Conservation (phyloP, 441 rosid species). For the Melastoma candidum region DNA sequence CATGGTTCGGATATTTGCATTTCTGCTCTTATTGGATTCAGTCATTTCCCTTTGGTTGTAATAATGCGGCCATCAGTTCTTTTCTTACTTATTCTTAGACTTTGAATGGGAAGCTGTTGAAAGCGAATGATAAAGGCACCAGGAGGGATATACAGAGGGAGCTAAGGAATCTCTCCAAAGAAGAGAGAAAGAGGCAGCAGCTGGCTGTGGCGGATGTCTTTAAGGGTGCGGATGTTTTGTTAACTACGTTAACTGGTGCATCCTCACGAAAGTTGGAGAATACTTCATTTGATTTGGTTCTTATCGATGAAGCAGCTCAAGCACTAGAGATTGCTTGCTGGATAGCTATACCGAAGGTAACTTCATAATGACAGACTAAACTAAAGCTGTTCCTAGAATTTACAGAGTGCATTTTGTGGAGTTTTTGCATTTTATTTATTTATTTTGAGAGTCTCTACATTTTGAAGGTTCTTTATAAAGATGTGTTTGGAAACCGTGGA, state of each 20-base stretch:
- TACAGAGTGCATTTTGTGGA: background rate
- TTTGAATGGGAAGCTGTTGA: constrained; percentile 74
- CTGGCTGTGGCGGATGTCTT: constrained; percentile 87
- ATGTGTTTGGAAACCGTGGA: too few species aligned
- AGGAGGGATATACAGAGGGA: constrained; percentile 88
- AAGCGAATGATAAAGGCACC: constrained; percentile 66
- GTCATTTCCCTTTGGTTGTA: too few species aligned
- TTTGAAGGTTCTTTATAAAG: too few species aligned
- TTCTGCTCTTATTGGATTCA: too few species aligned
- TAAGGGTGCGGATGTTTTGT: constrained; percentile 68
- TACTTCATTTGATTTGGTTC: constrained; percentile 76
- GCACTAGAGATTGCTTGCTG: constrained; percentile 98
- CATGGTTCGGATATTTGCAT: too few species aligned
- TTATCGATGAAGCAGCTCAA: constrained; percentile 98
- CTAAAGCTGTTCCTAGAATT: background rate
- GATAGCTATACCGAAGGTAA: constrained; percentile 80
- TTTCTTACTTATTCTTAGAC: constrained; percentile 30
- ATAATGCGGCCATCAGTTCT: constrained; percentile 5
- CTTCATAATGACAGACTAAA: background rate
- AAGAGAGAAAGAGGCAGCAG: constrained; percentile 94
- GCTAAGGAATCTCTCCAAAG: constrained; percentile 74
- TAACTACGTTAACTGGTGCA: constrained; percentile 93
- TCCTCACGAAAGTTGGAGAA: constrained; percentile 56
- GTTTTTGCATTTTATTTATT: background rate
- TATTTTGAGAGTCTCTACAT: background rate